Evolutionary conservation across 2,329 filamentous ascomycete species (phyloP).

Genomic region (Ophiocordyceps polyrhachis-furcata): DNA sequence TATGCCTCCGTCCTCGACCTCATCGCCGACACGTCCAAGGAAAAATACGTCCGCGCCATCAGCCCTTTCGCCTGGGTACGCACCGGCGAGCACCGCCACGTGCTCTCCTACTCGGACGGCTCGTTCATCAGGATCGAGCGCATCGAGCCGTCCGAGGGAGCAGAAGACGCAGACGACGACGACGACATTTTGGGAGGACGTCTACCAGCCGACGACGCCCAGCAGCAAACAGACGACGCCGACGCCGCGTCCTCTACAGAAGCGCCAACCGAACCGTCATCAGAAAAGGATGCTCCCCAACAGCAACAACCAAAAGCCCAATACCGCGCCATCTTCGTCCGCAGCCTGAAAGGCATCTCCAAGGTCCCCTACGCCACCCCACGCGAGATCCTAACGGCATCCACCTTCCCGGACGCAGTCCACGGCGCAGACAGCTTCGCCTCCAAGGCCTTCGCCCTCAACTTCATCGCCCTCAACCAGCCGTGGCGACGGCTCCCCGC

Average conservation of each 20-base stretch:
- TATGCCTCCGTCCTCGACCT: conserved; percentile 88
- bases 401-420: conserved; percentile 56
- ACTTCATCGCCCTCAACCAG: conserved; percentile 46
- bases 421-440: conserved; percentile 75
- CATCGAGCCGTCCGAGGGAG: conserved; percentile 4
- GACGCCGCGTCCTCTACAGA: no score
- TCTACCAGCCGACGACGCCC: neutral
- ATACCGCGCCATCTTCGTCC: conserved; percentile 24
- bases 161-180: neutral
- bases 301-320: neutral
- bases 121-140: conserved; percentile 39
- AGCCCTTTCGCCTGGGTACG: conserved; percentile 72
- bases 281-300: neutral
- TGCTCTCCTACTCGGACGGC: conserved; percentile 47
- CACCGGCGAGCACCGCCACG: conserved; percentile 48
- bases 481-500: conserved; percentile 54
- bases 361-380: conserved; percentile 50
- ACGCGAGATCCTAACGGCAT: conserved; percentile 43
- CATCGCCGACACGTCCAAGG: conserved; percentile 61
- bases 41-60: conserved; percentile 58
- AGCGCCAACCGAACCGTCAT: no score
- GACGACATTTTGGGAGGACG: neutral
- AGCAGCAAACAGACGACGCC: no score
- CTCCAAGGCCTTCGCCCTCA: conserved; percentile 41
- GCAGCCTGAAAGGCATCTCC: conserved; percentile 18